Evolutionary conservation across 371 early-diverging fungal species (phyloP).

Genomic region (Gilbertella persicaria): DNA sequence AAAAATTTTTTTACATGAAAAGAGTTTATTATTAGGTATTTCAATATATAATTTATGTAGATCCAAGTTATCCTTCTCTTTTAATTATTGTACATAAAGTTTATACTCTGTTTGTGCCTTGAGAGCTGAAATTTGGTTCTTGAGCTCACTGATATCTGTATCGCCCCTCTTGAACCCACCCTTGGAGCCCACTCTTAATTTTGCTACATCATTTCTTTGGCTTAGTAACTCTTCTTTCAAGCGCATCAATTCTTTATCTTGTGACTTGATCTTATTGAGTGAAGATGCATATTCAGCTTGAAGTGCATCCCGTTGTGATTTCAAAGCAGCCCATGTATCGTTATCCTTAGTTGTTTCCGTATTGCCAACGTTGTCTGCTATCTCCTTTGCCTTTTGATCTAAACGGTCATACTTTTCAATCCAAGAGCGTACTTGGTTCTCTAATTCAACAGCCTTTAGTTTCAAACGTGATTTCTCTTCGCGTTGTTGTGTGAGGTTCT

Average conservation of each 20-base stretch:
- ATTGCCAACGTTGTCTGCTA: conserved; percentile 51
- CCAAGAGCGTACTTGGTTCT: conserved; percentile 69
- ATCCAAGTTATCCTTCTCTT: neutral
- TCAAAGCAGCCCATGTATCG: conserved; percentile 55
- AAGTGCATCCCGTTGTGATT: conserved; percentile 48
- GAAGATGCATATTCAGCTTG: conserved; percentile 48
- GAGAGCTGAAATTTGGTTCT: conserved; percentile 53
- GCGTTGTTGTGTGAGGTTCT: conserved; percentile 69
- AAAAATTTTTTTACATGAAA: too few relatives aligned
- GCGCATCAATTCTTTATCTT: conserved; percentile 62
- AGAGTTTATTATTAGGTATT: too few relatives aligned
- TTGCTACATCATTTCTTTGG: conserved; percentile 74
- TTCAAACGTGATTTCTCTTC: conserved; percentile 69
- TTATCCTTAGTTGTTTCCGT: conserved; percentile 38
- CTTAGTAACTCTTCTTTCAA: conserved; percentile 64
- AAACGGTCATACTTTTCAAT: conserved; percentile 69
- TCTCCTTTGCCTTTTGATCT: conserved; percentile 53
- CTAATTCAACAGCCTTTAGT: conserved; percentile 60
- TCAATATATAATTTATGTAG: too few relatives aligned
- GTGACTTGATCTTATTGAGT: conserved; percentile 55
- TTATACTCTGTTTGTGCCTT: conserved; percentile 39
- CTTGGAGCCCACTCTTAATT: conserved; percentile 51
- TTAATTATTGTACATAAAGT: conserved; percentile 25
- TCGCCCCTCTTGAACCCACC: conserved; percentile 29
- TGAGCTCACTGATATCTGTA: conserved; percentile 45